Percentiles rank a stretch among this genome's conserved stretches.
Evolutionary conservation across 1,284 basidiomycete genomes (phyloP).

Genomic region (Cryptococcus amylolentus): DNA sequence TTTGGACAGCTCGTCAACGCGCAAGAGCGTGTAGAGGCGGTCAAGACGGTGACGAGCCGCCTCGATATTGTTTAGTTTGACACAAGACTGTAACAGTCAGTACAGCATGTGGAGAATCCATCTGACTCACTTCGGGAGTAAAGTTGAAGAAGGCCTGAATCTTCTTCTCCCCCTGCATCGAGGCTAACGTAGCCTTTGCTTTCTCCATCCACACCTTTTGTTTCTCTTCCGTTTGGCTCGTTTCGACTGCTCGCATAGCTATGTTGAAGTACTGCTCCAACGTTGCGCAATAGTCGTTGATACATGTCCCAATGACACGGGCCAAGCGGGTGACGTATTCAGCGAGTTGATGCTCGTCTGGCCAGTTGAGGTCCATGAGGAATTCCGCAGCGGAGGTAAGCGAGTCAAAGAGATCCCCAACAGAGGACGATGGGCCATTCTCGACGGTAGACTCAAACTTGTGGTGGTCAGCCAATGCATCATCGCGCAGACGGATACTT

Average conservation of each 20-base stretch:
- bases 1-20: constrained; percentile 82
- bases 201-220: constrained; percentile 89
- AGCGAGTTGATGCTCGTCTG: constrained; percentile 82
- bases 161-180: constrained; percentile 76
- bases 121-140: constrained; percentile 58
- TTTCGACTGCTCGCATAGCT: constrained; percentile 63
- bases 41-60: constrained; percentile 86
- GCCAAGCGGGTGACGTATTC: constrained; percentile 82
- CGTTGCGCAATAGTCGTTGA: constrained; percentile 85
- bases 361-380: constrained; percentile 85
- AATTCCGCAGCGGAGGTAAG: constrained; percentile 86
- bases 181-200: constrained; percentile 70
- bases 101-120: background rate
- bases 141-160: constrained; percentile 70
- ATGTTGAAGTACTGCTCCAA: constrained; percentile 86
- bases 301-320: constrained; percentile 82
- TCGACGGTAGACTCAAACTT: constrained; percentile 80
- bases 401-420: constrained; percentile 93
- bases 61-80: constrained; percentile 97
- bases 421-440: constrained; percentile 89
- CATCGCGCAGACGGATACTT: constrained; percentile 6
- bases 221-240: constrained; percentile 57
- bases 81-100: constrained; percentile 64
- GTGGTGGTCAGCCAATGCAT: background rate
- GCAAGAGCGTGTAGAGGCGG: constrained; percentile 86